Evolutionary conservation across 257 asterid genomes (phyloP).

Genomic region (Gardenia jasminoides): DNA sequence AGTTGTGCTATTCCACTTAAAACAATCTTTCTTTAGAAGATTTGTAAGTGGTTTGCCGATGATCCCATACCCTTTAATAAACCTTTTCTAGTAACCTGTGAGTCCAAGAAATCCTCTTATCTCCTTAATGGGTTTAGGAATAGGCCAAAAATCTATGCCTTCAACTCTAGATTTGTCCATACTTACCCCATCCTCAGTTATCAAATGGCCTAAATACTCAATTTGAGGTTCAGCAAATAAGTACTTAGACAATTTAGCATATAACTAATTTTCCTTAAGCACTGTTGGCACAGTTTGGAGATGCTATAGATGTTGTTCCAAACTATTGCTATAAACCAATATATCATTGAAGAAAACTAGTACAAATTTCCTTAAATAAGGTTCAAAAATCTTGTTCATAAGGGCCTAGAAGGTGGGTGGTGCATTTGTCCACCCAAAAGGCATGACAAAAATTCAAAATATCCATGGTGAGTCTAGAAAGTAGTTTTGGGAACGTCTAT

Average conservation of each 20-base stretch:
- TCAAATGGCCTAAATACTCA: not conserved
- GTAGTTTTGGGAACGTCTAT: no score
- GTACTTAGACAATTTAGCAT: not conserved
- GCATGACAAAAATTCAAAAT: not conserved
- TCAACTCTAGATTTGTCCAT: not conserved
- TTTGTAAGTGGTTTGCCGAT: not conserved
- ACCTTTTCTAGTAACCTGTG: not conserved
- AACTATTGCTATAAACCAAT: not conserved
- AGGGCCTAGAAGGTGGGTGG: not conserved
- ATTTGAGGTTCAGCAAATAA: not conserved
- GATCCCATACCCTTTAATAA: not conserved
- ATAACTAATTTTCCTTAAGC: not conserved
- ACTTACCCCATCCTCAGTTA: not conserved
- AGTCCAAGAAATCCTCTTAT: not conserved
- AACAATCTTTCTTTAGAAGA: not conserved
- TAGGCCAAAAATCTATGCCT: not conserved
- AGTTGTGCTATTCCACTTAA: not conserved
- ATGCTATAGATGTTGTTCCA: not conserved
- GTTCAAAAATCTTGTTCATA: not conserved
- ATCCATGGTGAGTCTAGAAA: no score
- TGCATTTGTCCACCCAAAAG: not conserved
- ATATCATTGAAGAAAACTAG: not conserved
- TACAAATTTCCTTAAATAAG: not conserved
- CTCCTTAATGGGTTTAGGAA: not conserved
- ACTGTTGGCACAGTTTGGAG: fast-evolving